Evolutionary conservation across 225 moss, liverwort and hornwort genomes (phyloP).

Genomic region (Physcomitrium patens): DNA sequence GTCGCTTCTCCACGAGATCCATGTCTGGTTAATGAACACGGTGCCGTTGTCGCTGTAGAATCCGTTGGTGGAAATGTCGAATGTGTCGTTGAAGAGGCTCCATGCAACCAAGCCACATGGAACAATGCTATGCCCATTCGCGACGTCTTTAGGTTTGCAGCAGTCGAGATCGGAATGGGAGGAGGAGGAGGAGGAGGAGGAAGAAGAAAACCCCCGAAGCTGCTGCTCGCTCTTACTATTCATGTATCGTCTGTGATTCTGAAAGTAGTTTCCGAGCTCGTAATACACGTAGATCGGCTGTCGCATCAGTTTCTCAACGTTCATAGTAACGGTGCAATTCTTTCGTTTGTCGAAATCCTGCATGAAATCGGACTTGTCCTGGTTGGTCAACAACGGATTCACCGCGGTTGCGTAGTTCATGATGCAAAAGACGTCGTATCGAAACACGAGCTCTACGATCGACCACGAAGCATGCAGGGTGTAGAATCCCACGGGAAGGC

Average conservation of each 20-base stretch:
- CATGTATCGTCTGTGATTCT: conserved; percentile 56
- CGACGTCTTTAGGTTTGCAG: conserved; percentile 49
- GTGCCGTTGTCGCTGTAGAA: conserved; percentile 37
- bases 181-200: background rate
- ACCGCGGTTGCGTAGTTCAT: conserved; percentile 43
- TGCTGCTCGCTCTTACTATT: conserved; percentile 54
- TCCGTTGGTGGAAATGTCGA: conserved; percentile 47
- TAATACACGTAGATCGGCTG: conserved; percentile 58
- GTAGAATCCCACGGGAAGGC: conserved; percentile 42
- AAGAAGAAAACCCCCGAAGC: conserved; percentile 26
- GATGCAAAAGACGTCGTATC: conserved; percentile 47
- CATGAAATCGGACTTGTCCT: conserved; percentile 50
- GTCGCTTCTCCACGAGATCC: conserved; percentile 47
- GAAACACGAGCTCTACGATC: conserved; percentile 44
- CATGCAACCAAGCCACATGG: conserved; percentile 66
- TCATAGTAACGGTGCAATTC: conserved; percentile 43
- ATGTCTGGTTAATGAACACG: conserved; percentile 39
- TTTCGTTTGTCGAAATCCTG: conserved; percentile 51
- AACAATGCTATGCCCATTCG: conserved; percentile 29
- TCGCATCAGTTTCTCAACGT: conserved; percentile 38
- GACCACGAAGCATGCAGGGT: conserved; percentile 47
- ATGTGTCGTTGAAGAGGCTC: conserved; percentile 66
- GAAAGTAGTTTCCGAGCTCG: conserved; percentile 53
- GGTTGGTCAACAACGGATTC: conserved; percentile 34
- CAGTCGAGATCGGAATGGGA: conserved; percentile 32